Percentiles rank a stretch among this genome's conserved stretches.
These are phyloP conservation scores for Pseudocohnilembus persalinus DNA, from an alignment of 169 alveolate species.

Conservation along the genomic window DNA sequence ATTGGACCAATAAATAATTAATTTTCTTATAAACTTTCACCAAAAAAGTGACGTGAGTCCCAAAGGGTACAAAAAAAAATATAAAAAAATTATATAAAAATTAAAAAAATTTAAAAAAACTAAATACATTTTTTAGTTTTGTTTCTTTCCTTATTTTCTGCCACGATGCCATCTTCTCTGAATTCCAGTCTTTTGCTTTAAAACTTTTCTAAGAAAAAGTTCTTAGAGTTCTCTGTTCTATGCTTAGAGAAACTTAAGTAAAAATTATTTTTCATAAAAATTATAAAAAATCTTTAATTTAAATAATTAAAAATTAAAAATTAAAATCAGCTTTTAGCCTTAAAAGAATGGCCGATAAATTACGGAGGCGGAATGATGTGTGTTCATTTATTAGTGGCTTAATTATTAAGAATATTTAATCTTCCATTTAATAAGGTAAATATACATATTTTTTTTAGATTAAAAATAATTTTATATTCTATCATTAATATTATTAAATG, in stretches of 20 bases:
- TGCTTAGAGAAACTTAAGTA: slow-evolving; percentile 64
- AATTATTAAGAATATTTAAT: slow-evolving; percentile 68
- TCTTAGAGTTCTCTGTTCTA: slow-evolving; percentile 44
- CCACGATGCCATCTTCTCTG: slow-evolving; percentile 69
- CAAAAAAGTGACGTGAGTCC: slow-evolving; percentile 83
- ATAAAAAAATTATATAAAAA: too few species aligned
- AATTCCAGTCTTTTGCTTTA: slow-evolving; percentile 52
- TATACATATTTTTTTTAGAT: too few species aligned
- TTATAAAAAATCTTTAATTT: too few species aligned
- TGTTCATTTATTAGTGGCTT: slow-evolving; percentile 59
- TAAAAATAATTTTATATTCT: too few species aligned
- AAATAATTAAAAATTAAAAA: too few species aligned
- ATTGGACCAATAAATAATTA: slow-evolving; percentile 65
- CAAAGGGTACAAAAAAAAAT: slow-evolving; percentile 49
- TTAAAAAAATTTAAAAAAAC: too few species aligned
- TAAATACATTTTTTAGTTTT: background rate
- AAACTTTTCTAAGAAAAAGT: slow-evolving; percentile 61
- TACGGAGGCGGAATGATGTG: slow-evolving; percentile 78
- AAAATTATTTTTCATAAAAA: background rate
- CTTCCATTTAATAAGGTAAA: slow-evolving; percentile 53
- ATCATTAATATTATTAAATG: too few species aligned
- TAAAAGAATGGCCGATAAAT: slow-evolving; percentile 78
- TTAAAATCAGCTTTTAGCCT: slow-evolving; percentile 15
- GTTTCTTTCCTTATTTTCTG: slow-evolving; percentile 63
- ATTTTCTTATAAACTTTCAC: slow-evolving; percentile 60